Conservation (phyloP, 768 basidiomycete genomes). For the Mycena vitilis region DNA sequence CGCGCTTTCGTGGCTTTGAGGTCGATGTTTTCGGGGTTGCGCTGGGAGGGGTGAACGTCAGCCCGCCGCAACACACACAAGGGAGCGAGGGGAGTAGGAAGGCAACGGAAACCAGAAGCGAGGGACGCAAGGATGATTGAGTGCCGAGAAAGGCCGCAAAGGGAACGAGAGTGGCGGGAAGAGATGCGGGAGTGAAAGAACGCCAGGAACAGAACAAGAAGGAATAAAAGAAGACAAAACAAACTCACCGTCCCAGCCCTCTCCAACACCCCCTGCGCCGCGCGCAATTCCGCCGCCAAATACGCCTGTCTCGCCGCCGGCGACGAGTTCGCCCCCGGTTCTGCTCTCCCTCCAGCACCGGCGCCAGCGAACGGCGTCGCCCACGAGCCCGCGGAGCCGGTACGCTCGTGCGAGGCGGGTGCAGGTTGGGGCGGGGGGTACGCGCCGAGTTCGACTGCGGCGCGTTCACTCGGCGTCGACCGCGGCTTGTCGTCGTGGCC, state of each 20-base stretch:
- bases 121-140: too few species aligned
- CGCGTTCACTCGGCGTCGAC: slow-evolving; percentile 5
- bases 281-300: slow-evolving; percentile 7
- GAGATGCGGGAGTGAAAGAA: too few species aligned
- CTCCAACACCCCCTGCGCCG: neutral
- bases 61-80: too few species aligned
- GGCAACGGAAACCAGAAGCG: too few species aligned
- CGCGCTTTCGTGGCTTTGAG: slow-evolving; percentile 4
- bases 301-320: slow-evolving; percentile 19
- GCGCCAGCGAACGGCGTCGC: slow-evolving; percentile 8
- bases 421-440: slow-evolving; percentile 7
- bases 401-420: neutral
- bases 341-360: too few species aligned
- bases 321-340: slow-evolving; percentile 22
- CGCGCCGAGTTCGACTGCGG: slow-evolving; percentile 24
- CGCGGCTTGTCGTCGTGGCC: neutral
- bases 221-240: too few species aligned
- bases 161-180: too few species aligned
- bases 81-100: too few species aligned
- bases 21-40: neutral
- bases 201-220: too few species aligned
- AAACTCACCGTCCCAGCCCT: too few species aligned
- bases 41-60: too few species aligned
- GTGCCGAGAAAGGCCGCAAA: too few species aligned
- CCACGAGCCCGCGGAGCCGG: neutral